Base-by-base conservation (phyloP, 305 asterid species). In the Rubia occidens region DNA sequence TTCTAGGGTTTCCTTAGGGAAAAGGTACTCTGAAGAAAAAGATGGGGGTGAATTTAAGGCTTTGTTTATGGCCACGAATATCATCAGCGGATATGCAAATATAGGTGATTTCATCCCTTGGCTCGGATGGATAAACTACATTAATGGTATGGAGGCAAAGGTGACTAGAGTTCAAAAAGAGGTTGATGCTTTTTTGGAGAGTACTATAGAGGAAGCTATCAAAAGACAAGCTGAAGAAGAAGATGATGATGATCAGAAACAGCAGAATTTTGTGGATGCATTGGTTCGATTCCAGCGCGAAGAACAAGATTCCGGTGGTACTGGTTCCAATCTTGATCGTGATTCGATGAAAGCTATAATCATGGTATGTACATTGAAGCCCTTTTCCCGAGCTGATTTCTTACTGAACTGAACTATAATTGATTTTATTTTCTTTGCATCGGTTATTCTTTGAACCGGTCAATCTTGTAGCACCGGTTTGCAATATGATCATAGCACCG, bases 31-130 rank as follows among this genome's bases (percentile, higher is more conserved):
- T 10, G 35, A 18, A 8, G 61, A 56, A 56, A 21, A 56, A 10
- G 1, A 56, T 9, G 35, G 61, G 8, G 21, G 32, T 21, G 15
- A 56, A 4, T 56, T 56, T 10, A 20, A 20, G 61, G 61, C 29
- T 18, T 56, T 56, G 35, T 56, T 56, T 20, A 11, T 56, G 35
- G 61, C 29, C 61, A 18, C 35, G 11, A 56, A 56, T 20, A 56
- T 20, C 58, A 17, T 51, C 1, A 74, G 67, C 68, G 80, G 82
- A 15, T 51, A 2, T 66, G 17, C n/a, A 2, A 65, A 65, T 2
- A 4, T 65, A 18, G 56, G 69, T 2, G 83, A 78, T 62, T 78
- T 67, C 59, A 66, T 82, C 47, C 81, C 83, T 8, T 76, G 83
- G 85, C 81, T 66, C 14, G 70, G 58, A 47, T 66, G 59, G 60